A percentile compares a stretch with the other conserved stretches of the same genome.
phyloP scores from a whole-genome alignment of 139 green algal species.

The Coelastrella sp. region DNA sequence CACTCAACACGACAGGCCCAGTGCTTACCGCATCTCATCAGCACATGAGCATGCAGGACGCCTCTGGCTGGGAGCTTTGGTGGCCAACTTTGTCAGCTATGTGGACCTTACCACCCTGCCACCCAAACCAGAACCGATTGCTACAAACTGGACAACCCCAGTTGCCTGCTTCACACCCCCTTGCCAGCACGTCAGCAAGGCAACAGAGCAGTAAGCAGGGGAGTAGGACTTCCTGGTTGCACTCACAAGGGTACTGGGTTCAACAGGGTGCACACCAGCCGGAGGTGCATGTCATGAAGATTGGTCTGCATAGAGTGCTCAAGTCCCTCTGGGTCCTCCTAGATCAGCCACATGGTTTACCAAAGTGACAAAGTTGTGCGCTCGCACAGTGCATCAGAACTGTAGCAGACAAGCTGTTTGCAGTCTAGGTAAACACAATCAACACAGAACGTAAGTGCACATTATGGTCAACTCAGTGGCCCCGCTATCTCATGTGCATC shows the following conservation, averaged over 20 bases:
- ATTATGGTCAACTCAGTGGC: too few species aligned
- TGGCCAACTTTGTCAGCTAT: conserved; percentile 44
- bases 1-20: neutral
- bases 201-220: neutral
- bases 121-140: conserved; percentile 6
- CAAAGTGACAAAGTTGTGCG: too few species aligned
- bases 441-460: too few species aligned
- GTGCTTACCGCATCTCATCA: conserved; percentile 44
- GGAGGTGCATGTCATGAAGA: too few species aligned
- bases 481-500: too few species aligned
- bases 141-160: conserved; percentile 8
- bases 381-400: too few species aligned
- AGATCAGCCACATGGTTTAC: too few species aligned
- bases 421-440: too few species aligned
- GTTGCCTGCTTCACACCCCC: conserved; percentile 28
- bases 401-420: too few species aligned
- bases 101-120: conserved; percentile 31
- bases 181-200: neutral
- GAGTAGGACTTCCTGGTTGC: neutral
- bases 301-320: too few species aligned
- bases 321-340: too few species aligned
- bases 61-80: conserved; percentile 28
- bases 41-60: conserved; percentile 38
- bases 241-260: neutral
- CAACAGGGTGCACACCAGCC: neutral